Conservation (phyloP, 768 basidiomycete species). For the Porpolomopsis calyptriformis region DNA sequence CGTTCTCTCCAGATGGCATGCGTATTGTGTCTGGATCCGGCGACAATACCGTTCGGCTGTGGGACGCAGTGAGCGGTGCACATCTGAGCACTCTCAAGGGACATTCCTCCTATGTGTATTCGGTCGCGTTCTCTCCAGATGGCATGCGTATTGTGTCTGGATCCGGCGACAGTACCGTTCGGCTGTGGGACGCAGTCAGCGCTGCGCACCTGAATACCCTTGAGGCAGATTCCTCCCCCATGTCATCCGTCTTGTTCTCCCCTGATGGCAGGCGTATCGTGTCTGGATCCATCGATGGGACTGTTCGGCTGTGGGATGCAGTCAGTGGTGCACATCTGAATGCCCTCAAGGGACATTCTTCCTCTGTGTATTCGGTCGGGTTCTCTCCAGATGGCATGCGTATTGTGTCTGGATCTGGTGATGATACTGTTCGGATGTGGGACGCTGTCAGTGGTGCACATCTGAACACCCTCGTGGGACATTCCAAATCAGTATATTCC, state of each 20-base stretch:
- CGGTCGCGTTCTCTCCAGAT: neutral
- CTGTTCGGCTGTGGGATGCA: neutral
- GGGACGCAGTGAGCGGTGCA: neutral
- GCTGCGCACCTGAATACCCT: slow-evolving; percentile 35
- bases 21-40: slow-evolving; percentile 11
- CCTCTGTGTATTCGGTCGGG: neutral
- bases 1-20: slow-evolving; percentile 18
- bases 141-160: slow-evolving; percentile 65
- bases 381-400: slow-evolving; percentile 56
- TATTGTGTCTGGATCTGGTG: slow-evolving; percentile 78
- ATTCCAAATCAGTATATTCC: neutral
- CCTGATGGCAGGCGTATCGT: slow-evolving; percentile 52
- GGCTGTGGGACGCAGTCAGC: slow-evolving; percentile 38
- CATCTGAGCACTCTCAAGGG: neutral
- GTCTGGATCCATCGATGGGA: slow-evolving; percentile 32
- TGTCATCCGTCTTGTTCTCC: neutral
- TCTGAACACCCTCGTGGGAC: neutral
- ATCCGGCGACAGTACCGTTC: neutral
- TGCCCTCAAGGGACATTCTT: neutral
- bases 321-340: neutral
- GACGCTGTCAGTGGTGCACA: slow-evolving; percentile 30
- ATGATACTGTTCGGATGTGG: slow-evolving; percentile 83
- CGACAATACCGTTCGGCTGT: neutral
- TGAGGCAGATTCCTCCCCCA: neutral
- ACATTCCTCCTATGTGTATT: neutral